Percentiles rank a stretch among this genome's conserved stretches.
phyloP scores from a whole-genome alignment of 2,329 filamentous ascomycete species.

The Xylariaceae sp. region DNA sequence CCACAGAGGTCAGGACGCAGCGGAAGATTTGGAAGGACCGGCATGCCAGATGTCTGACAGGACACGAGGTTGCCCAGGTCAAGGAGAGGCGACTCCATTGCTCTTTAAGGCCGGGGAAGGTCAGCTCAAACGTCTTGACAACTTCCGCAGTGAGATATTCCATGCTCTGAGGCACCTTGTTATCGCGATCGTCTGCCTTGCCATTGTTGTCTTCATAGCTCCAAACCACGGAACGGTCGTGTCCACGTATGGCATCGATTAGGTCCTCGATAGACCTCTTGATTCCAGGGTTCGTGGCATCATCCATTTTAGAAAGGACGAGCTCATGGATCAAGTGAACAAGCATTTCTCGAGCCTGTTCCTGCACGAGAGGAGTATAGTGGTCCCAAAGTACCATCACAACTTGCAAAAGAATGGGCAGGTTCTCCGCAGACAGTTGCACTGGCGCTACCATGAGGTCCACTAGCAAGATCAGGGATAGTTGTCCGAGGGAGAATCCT shows the following conservation, averaged over 20 bases:
- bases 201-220: constrained; percentile 88
- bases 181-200: constrained; percentile 63
- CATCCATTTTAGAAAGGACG: constrained; percentile 72
- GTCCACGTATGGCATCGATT: constrained; percentile 76
- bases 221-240: constrained; percentile 83
- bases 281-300: constrained; percentile 51
- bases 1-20: constrained; percentile 82
- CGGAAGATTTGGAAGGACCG: constrained; percentile 96
- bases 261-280: constrained; percentile 78
- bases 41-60: constrained; percentile 89
- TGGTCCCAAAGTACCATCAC: constrained; percentile 96
- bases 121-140: constrained; percentile 75
- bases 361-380: constrained; percentile 88
- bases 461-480: constrained; percentile 87
- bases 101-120: constrained; percentile 80
- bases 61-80: constrained; percentile 94
- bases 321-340: constrained; percentile 96
- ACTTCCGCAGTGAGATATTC: constrained; percentile 73
- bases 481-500: constrained; percentile 84
- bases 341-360: constrained; percentile 94
- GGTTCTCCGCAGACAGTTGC: constrained; percentile 67
- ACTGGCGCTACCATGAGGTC: constrained; percentile 94
- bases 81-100: constrained; percentile 86
- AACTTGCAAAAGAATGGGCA: constrained; percentile 83
- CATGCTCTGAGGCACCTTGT: constrained; percentile 84